Evolutionary conservation across 805 yeast genomes (phyloP), one percentile per base, ranked within the genome.

Genomic region (Suhomyces sp.): DNA sequence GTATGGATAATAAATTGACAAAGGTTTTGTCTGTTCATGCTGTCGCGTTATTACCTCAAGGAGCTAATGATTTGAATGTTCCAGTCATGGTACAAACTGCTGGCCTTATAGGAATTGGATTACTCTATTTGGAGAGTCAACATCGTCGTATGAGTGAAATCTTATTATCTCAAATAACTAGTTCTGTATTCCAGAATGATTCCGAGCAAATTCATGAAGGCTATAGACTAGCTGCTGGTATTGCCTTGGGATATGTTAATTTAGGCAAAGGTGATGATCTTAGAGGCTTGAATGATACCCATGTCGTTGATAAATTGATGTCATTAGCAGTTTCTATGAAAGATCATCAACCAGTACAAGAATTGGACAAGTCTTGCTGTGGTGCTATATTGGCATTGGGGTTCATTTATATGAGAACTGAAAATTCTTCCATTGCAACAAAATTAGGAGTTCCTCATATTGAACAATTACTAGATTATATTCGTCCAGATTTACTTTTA

Each of bases 11-110:
- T 28, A 88, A 88, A 48, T 65, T 93, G 30, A 88, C 96, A 0
- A 91, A 88, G 52, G 96, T 93, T 0, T 64, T 93, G 26, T 83
- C 95, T 5, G 96, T 93, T 12, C 98, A 93, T 58, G 86, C 93
- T 10, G 88, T 84, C 10, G 96, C 97, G 0, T 62, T 93, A 21
- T 65, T 95, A 18, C 99, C 99, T 0, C 77, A 77, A 9, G 97
- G 97, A 0, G 88, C 97, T 0, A 83, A 83, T 28, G 95, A 88
- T 55, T 69, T 93, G 49, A 87, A 91, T 56, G 95, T 95, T 6
- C 77, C 86, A 2, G 64, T 79, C 1, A 72, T 79, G 8, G 95
- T 91, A 6, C 98, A 93, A 56, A 79, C 95, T 0, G 96, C 97
- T 0, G 98, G 97, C 0, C 56, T 91, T 19, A 65, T 93, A 31